Base-by-base conservation (phyloP, 2,329 filamentous ascomycete species). In the Calonectria multiphialidica region DNA sequence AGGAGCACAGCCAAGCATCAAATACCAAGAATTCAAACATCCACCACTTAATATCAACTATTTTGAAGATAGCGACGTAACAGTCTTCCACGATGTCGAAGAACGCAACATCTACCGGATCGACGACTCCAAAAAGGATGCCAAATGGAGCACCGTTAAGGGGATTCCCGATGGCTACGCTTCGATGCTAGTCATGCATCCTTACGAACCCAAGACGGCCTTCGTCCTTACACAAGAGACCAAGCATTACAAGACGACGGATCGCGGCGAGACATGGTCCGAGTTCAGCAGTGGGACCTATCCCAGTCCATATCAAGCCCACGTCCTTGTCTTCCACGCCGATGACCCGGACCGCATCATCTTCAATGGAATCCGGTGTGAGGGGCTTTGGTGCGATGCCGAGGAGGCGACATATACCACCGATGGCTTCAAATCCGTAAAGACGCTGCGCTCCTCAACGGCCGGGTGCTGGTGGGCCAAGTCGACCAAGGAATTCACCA, bases 381-480 rank as follows among this genome's bases (percentile, higher is more conserved):
- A 88, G 21, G 87, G 90, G 53, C 87, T 90, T 30, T 89, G 90
- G 78, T 95, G 93, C 82, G 86, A 89, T 72, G 90, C 93, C 80
- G 84, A 89, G 72, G 84, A 89, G 71, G 86, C 90, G 66, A 87
- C 88, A 80, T 98, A 98, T 82, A 98, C 97, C 3, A 92, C 89
- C 16, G 93, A 98, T 83, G 95, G 95, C 75, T 99, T 99, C 86
- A 88, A 93, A 75, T 90, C 89, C 6, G 89, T 91, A 64, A 89
- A 93, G 76, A 84, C 88, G 7, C 88, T 98, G 71, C 90, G 93
- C 65, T 87, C 90, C 49, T 90, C 92, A 76, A 94, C 94, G 2
- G 88, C 91, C 61, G 93, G 93, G 73, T 99, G 97, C 83, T 91
- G 93, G 82, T 99, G 96, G 95, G 96, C 97, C 64, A 95, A 95